Percentiles rank a stretch among this genome's conserved stretches.
These are phyloP conservation scores for Fusarium dlaminii DNA, from an alignment of 2,329 filamentous ascomycete species.

Conservation along the genomic window DNA sequence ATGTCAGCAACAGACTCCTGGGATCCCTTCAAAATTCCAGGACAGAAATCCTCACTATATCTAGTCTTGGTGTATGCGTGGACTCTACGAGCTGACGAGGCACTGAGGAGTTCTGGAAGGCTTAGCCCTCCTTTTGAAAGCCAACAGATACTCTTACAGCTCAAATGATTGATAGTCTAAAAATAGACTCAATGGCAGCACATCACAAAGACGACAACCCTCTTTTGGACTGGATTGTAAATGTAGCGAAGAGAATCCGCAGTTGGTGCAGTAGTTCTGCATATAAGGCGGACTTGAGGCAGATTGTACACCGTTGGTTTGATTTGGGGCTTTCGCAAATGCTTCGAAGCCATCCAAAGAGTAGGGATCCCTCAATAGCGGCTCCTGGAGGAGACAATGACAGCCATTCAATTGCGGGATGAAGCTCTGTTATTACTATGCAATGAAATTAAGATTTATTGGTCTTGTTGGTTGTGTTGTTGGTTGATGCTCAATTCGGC, in stretches of 20 bases:
- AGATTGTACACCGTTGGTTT: background rate
- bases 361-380: background rate
- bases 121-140: conserved; percentile 18
- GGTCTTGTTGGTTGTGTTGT: conserved; percentile 3
- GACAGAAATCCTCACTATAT: background rate
- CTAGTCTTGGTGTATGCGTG: background rate
- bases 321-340: conserved; percentile 10
- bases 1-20: background rate
- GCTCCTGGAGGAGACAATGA: background rate
- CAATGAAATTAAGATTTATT: background rate
- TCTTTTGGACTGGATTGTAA: background rate
- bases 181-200: background rate
- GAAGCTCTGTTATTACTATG: background rate
- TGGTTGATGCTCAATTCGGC: conserved; percentile 13
- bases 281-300: background rate
- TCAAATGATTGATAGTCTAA: background rate
- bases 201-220: background rate
- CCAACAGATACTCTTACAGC: background rate
- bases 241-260: background rate
- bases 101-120: background rate
- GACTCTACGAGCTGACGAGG: background rate
- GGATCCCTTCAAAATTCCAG: background rate
- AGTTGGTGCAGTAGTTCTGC: background rate
- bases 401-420: background rate
- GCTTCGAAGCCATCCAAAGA: background rate